Base-by-base conservation (phyloP, 2,329 filamentous ascomycete species). In the Ceratocystis destructans region DNA sequence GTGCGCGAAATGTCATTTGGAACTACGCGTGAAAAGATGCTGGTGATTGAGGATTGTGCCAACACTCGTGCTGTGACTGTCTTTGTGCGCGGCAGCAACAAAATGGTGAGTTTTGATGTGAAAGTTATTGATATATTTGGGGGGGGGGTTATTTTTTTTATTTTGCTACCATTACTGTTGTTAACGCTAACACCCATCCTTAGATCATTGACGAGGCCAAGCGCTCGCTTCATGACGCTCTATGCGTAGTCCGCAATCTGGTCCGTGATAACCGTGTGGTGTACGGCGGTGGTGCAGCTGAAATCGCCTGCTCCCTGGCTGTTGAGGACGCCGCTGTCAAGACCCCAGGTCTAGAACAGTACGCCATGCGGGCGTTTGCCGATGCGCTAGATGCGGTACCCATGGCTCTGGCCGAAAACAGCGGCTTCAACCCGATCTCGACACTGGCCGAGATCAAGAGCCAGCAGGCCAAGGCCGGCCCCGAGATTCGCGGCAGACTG, bases 161-260 rank as follows among this genome's bases (percentile, higher is more conserved):
- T 28, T 41, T 22, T 20, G 10, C 22, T 10, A 28, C 6, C 33
- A 61, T 22, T 46, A 3, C 17, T 44, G 1, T 15, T n/a, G 20
- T 61, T n/a, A 10, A 31, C 31, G 46, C 61, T 68, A 65, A 68
- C 55, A 37, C 12, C 31, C 15, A 17, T 28, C n/a, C 31, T 10
- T 70, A 95, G 89, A 96, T 99, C 76, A 97, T 99, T 75, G 95
- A 99, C 74, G 95, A 99, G 78, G 95, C 95, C 65, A 96, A 96
- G 81, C 87, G 95, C 72, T 97, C 94, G 62, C 83, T 99, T 68
- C 95, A 99, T 76, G 94, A 99, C 77, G 94, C 94, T 67, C 86
- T 99, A 63, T 99, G 95, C 74, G 94, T 99, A 62, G 94, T 99
- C 64, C 88, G 95, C 72, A 99, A 99, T 78, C 81, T 99, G 59